Base-by-base conservation (phyloP, 2,329 filamentous ascomycete species). In the Botrytis galanthina region DNA sequence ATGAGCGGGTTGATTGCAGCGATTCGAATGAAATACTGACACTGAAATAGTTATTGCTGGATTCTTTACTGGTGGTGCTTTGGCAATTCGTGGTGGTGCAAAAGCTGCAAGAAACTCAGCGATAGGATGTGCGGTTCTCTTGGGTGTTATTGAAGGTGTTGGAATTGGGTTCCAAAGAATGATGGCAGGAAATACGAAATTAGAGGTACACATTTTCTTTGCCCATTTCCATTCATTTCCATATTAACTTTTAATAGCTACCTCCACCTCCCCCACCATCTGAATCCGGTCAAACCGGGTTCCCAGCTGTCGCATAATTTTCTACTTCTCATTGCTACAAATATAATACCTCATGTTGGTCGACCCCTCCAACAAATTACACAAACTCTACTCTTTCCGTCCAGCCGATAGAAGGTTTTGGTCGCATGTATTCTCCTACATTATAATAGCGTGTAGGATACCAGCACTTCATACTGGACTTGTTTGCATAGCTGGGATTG, bases 81-180 rank as follows among this genome's bases (percentile, higher is more conserved):
- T 99, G 48, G 96, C 96, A 70, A 91, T 98, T 76, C 90, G 96
- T 84, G 96, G 96, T 80, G 96, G 96, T 74, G 92, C 92, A 83
- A 95, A 93, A 86, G 94, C 95, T 35, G 94, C 96, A 76, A 89
- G 96, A 80, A 98, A 98, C 84, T 95, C 94, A 75, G 96, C 96
- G 76, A 98, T 99, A 80, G 96, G 95, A 78, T 98, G 96, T 83
- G 96, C 94, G 39, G 93, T 97, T 77, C 88, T 99, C 80, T 87
- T 99, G 63, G 96, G 93, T 69, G 95, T 99, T 77, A 98, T 99
- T 76, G 95, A 99, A 84, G 95, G 96, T 80, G 96, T 98, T 72
- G 95, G 95, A 79, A 98, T 99, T 81, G 95, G 93, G 14, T 95
- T 98, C 85, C 92, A 94, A 83, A 91, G 95, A 83, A 94, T 97